Percentiles rank a stretch among this genome's conserved stretches.
These are phyloP conservation scores for Magnaporthiopsis incrustans DNA, from an alignment of 2,329 filamentous ascomycete species.

Conservation along the genomic window DNA sequence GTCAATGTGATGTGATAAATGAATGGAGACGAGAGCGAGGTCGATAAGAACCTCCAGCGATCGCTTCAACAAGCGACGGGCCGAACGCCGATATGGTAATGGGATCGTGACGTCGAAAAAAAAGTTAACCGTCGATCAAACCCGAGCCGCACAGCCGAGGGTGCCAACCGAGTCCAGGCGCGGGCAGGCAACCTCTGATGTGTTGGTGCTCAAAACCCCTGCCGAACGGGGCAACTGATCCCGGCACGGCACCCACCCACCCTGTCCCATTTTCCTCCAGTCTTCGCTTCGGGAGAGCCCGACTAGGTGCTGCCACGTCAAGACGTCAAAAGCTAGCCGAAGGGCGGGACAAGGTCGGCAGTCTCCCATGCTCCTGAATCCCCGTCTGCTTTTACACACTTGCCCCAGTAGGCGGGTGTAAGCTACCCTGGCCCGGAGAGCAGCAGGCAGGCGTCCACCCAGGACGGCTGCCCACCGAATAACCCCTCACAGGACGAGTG, in stretches of 20 bases:
- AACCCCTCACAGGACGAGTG: not conserved
- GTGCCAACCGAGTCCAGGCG: not conserved
- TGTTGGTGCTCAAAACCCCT: too few species aligned
- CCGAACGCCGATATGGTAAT: not conserved
- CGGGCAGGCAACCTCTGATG: not conserved
- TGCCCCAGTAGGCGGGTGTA: not conserved
- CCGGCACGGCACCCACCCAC: too few species aligned
- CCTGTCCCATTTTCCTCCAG: too few species aligned
- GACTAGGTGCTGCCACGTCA: too few species aligned
- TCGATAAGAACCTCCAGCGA: not conserved
- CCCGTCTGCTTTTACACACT: too few species aligned
- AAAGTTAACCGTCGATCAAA: slow-evolving; percentile 8
- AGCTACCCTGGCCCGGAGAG: not conserved
- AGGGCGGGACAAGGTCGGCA: too few species aligned
- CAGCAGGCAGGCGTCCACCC: too few species aligned
- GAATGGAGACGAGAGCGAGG: not conserved
- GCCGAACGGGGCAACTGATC: too few species aligned
- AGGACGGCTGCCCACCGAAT: not conserved
- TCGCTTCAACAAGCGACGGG: slow-evolving; percentile 3
- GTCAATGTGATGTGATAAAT: not conserved
- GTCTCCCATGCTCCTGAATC: too few species aligned
- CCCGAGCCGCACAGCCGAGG: not conserved
- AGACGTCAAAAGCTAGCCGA: too few species aligned
- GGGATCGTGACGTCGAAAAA: not conserved
- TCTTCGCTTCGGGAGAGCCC: too few species aligned